Evolutionary conservation across 208 protist genomes (phyloP).

Genomic region (Trypanosoma theileri): DNA sequence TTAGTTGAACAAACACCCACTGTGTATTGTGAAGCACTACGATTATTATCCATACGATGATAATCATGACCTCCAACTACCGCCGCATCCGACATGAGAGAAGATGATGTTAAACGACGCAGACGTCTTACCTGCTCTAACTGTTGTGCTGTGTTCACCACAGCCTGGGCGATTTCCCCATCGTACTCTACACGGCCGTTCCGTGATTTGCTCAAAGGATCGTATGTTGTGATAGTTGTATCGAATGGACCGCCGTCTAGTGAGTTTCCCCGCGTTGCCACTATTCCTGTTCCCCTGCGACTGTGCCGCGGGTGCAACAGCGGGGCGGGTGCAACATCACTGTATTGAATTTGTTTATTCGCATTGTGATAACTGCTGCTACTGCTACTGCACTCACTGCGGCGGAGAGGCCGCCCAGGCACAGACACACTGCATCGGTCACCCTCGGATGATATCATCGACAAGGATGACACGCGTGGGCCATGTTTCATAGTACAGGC

Average conservation of each 20-base stretch:
- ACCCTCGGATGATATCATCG: neutral
- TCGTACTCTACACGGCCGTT: constrained; percentile 24
- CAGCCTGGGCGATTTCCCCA: constrained; percentile 34
- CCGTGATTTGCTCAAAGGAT: constrained; percentile 14
- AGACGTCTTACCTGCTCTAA: constrained; percentile 18
- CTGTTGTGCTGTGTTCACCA: constrained; percentile 40
- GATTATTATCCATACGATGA: no score
- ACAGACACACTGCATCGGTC: neutral
- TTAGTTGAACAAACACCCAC: no score
- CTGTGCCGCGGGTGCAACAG: neutral
- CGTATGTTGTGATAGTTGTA: constrained; percentile 9
- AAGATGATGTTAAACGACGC: neutral
- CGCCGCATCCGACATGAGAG: no score
- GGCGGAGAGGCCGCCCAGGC: no score
- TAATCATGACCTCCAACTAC: no score
- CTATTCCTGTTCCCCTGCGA: no score
- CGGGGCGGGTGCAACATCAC: no score
- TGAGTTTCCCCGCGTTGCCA: no score
- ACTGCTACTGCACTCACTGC: no score
- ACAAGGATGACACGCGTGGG: neutral
- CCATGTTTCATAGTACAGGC: neutral
- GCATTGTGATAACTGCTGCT: no score
- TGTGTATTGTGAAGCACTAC: no score
- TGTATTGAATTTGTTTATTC: no score
- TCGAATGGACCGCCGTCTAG: neutral